Percentiles rank a stretch among this genome's conserved stretches.
Evolutionary conservation across 176 grass and related monocot genomes (phyloP).

Genomic region (Neostapfia colusana): DNA sequence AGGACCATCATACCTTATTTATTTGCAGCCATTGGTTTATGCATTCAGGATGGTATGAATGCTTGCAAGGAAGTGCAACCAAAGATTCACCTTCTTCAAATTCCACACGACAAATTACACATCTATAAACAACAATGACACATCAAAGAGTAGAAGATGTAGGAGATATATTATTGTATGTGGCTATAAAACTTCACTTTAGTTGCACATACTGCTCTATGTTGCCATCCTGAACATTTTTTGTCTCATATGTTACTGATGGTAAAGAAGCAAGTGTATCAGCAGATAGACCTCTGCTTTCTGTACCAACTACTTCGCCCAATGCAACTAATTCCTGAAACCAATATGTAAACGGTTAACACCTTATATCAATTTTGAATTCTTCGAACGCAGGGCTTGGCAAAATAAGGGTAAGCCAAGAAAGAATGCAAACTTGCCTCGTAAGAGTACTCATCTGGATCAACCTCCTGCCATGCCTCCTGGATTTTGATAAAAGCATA

Average conservation of each 20-base stretch:
- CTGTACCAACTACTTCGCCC: constrained; percentile 90
- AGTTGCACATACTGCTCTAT: constrained; percentile 80
- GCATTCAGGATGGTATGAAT: constrained; percentile 87
- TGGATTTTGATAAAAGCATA: constrained; percentile 44
- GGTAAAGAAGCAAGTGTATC: constrained; percentile 88
- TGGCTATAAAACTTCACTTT: constrained; percentile 31
- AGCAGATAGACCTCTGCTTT: constrained; percentile 86
- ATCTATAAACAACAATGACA: constrained; percentile 61
- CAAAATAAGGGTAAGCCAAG: constrained; percentile 3
- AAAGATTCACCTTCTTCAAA: constrained; percentile 93
- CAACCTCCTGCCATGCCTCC: constrained; percentile 98
- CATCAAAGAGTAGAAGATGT: constrained; percentile 4
- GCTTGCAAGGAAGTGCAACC: constrained; percentile 83
- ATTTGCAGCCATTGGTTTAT: constrained; percentile 99
- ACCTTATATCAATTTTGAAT: constrained; percentile 8
- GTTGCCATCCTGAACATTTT: constrained; percentile 77
- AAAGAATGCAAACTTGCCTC: constrained; percentile 58
- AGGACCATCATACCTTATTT: constrained; percentile 73
- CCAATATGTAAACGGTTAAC: constrained; percentile 27
- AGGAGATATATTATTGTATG: constrained; percentile 14
- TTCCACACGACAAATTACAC: constrained; percentile 94
- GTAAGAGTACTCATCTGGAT: constrained; percentile 92
- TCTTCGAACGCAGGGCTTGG: constrained; percentile 9
- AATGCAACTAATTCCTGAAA: constrained; percentile 91
- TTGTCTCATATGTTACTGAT: constrained; percentile 78